phyloP scores from a whole-genome alignment of 108 stramenopile species.

The Chaetoceros tenuissimus region DNA sequence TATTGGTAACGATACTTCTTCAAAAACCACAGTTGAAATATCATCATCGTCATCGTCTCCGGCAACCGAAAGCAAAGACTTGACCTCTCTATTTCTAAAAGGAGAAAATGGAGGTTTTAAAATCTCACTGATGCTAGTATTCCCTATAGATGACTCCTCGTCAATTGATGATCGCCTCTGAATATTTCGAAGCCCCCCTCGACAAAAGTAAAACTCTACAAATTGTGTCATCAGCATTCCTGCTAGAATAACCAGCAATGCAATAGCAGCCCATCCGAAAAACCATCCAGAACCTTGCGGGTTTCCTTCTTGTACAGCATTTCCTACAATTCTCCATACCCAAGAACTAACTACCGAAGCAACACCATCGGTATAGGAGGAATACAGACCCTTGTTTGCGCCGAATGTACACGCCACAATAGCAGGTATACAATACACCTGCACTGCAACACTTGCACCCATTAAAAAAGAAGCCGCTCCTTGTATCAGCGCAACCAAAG shows the following conservation, averaged over 20 bases:
- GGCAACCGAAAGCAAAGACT: neutral
- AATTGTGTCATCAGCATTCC: slow-evolving; percentile 73
- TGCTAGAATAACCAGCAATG: slow-evolving; percentile 57
- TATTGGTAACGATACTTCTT: neutral
- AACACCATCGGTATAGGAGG: slow-evolving; percentile 69
- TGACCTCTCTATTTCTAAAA: neutral
- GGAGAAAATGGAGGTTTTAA: neutral
- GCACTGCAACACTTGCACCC: slow-evolving; percentile 67
- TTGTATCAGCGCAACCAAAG: slow-evolving; percentile 54
- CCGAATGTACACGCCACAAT: slow-evolving; percentile 69
- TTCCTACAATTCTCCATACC: slow-evolving; percentile 63
- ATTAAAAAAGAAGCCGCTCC: slow-evolving; percentile 39
- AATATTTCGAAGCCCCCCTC: neutral
- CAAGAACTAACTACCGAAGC: slow-evolving; percentile 53
- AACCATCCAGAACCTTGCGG: slow-evolving; percentile 71
- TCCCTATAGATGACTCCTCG: neutral
- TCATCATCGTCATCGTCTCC: neutral
- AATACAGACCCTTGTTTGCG: slow-evolving; percentile 56
- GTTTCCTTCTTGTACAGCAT: slow-evolving; percentile 52
- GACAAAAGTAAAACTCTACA: slow-evolving; percentile 61
- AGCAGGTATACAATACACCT: slow-evolving; percentile 70
- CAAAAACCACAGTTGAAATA: neutral
- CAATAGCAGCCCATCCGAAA: slow-evolving; percentile 79
- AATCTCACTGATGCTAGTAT: neutral
- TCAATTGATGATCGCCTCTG: neutral